These are phyloP conservation scores for Leishmania turanica DNA, from an alignment of 208 protist genomes.

Conservation along the genomic window DNA sequence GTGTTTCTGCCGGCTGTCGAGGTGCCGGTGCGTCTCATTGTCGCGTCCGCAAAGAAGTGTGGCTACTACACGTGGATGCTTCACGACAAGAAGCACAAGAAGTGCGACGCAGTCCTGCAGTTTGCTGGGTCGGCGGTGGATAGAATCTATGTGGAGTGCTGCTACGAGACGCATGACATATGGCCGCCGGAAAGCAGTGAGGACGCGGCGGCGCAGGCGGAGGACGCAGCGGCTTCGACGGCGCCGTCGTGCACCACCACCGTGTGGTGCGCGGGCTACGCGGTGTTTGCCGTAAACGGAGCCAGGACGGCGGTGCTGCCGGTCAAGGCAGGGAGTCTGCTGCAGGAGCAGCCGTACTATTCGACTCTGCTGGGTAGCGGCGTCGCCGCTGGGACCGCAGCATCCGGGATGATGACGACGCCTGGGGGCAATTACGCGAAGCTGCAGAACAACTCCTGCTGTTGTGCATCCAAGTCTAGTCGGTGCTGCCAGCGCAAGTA, in stretches of 20 bases:
- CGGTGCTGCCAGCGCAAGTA: slow-evolving; percentile 9
- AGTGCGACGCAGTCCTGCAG: slow-evolving; percentile 30
- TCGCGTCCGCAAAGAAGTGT: slow-evolving; percentile 34
- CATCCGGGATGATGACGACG: neutral
- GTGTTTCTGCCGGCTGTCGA: slow-evolving; percentile 65
- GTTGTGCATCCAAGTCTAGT: neutral
- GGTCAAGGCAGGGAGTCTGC: slow-evolving; percentile 50
- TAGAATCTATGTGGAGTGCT: slow-evolving; percentile 79
- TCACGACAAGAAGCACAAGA: slow-evolving; percentile 29
- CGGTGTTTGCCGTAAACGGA: slow-evolving; percentile 29
- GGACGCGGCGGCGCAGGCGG: neutral
- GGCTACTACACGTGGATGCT: slow-evolving; percentile 72
- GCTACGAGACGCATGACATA: slow-evolving; percentile 53
- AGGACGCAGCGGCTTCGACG: neutral
- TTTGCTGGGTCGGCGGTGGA: slow-evolving; percentile 46
- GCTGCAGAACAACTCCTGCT: neutral
- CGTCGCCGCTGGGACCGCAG: neutral
- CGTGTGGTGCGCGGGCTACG: slow-evolving; percentile 78
- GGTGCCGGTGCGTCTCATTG: slow-evolving; percentile 44
- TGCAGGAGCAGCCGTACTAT: slow-evolving; percentile 14
- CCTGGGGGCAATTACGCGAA: neutral
- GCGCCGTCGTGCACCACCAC: slow-evolving; percentile 17
- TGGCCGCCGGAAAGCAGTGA: neutral
- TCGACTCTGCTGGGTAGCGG: neutral
- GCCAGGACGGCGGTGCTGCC: slow-evolving; percentile 40